Evolutionary conservation across 2,329 filamentous ascomycete species (phyloP).

Genomic region (Moelleriella libera): DNA sequence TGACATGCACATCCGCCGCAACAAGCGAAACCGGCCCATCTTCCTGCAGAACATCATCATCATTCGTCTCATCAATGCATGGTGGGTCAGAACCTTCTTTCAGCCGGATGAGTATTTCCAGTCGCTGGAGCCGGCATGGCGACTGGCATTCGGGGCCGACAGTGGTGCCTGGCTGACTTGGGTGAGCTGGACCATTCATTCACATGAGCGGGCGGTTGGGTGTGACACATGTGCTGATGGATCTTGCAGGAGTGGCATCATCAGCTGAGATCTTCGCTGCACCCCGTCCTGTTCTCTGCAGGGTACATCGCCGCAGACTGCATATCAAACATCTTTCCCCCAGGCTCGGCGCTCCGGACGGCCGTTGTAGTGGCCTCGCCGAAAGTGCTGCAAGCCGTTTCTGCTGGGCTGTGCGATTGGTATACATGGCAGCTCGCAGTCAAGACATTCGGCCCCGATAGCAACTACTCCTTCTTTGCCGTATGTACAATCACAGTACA

Average conservation of each 20-base stretch:
- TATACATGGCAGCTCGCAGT: slow-evolving; percentile 76
- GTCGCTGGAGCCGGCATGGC: slow-evolving; percentile 87
- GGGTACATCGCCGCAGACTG: slow-evolving; percentile 52
- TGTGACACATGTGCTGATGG: background rate
- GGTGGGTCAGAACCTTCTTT: slow-evolving; percentile 78
- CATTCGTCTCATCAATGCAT: slow-evolving; percentile 67
- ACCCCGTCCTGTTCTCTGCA: slow-evolving; percentile 73
- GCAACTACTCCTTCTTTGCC: slow-evolving; percentile 50
- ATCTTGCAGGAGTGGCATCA: slow-evolving; percentile 72
- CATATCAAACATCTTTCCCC: slow-evolving; percentile 37
- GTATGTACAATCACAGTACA: slow-evolving; percentile 27
- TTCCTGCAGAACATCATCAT: slow-evolving; percentile 34
- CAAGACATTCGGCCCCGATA: slow-evolving; percentile 54
- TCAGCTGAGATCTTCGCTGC: slow-evolving; percentile 76
- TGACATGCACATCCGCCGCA: slow-evolving; percentile 6
- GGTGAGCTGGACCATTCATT: slow-evolving; percentile 39
- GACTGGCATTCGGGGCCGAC: slow-evolving; percentile 61
- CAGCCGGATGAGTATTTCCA: slow-evolving; percentile 98
- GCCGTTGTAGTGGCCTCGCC: slow-evolving; percentile 59
- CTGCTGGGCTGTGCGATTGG: slow-evolving; percentile 69
- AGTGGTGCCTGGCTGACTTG: slow-evolving; percentile 91
- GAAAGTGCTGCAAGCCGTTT: slow-evolving; percentile 59
- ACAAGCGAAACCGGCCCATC: slow-evolving; percentile 8
- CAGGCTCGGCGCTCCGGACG: slow-evolving; percentile 42
- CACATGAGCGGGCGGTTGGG: background rate